These are phyloP conservation scores for Tarenaya hassleriana DNA, from an alignment of 345 rosid species.

Conservation along the genomic window DNA sequence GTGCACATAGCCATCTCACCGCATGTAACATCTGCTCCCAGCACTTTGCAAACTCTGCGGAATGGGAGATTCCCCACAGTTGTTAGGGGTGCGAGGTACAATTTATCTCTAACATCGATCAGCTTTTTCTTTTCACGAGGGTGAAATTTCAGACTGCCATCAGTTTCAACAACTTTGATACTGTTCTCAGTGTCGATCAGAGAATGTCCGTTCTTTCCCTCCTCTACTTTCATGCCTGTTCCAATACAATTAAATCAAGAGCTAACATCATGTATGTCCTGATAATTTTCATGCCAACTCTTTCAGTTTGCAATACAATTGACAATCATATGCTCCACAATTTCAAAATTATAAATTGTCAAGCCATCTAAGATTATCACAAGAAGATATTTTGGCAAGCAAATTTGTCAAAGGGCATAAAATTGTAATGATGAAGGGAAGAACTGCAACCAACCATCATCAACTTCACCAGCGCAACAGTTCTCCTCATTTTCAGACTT, in stretches of 20 bases:
- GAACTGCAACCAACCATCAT: constrained; percentile 33
- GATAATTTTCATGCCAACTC: not conserved
- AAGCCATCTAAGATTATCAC: constrained; percentile 1
- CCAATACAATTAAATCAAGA: constrained; percentile 15
- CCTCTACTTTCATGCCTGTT: constrained; percentile 34
- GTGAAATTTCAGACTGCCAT: constrained; percentile 51
- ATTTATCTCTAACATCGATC: constrained; percentile 77
- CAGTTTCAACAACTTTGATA: constrained; percentile 38
- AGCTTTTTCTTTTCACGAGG: constrained; percentile 74
- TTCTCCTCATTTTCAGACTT: constrained; percentile 43
- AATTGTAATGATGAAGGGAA: not conserved
- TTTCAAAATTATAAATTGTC: not conserved
- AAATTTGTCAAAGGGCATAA: not conserved
- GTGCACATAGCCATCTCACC: constrained; percentile 99
- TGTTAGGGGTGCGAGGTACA: constrained; percentile 92
- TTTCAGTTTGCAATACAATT: not conserved
- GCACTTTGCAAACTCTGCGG: constrained; percentile 82
- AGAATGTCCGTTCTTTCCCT: constrained; percentile 27
- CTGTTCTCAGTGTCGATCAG: constrained; percentile 23
- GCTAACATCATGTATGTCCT: constrained; percentile 10
- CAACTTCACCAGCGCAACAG: constrained; percentile 29
- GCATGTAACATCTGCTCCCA: constrained; percentile 90
- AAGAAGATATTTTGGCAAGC: not conserved
- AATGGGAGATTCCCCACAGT: constrained; percentile 98
- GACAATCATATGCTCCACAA: not conserved